Percentiles rank a stretch among this genome's conserved stretches.
These are phyloP conservation scores for Thalassiosira livingstoniorum DNA, from an alignment of 352 stramenopile genomes.

Conservation along the genomic window DNA sequence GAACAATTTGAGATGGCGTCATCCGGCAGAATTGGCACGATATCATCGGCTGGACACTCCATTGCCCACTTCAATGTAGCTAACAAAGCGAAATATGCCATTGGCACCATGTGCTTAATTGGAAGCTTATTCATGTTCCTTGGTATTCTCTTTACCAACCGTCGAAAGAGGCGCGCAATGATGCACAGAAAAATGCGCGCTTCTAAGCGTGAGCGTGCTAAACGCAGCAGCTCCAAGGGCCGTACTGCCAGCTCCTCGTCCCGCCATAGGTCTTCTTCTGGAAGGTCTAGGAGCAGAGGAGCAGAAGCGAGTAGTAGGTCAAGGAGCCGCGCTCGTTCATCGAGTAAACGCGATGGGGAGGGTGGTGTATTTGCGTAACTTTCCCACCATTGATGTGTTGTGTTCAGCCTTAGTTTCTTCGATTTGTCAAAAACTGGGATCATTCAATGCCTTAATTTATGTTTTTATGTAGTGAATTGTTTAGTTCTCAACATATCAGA, in stretches of 20 bases:
- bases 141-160: constrained; percentile 84
- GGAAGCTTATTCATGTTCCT: constrained; percentile 84
- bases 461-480: constrained; percentile 7
- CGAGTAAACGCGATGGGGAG: constrained; percentile 27
- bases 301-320: constrained; percentile 14
- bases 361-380: constrained; percentile 44
- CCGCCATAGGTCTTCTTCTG: constrained; percentile 6
- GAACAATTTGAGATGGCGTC: constrained; percentile 28
- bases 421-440: too few species aligned
- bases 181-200: constrained; percentile 81
- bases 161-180: constrained; percentile 74
- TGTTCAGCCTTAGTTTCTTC: neutral
- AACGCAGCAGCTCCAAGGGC: constrained; percentile 39
- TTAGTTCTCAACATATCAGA: neutral
- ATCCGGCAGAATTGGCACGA: constrained; percentile 19
- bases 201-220: constrained; percentile 26
- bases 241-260: constrained; percentile 11
- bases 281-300: constrained; percentile 5
- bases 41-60: constrained; percentile 12
- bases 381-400: neutral
- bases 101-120: constrained; percentile 73
- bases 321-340: constrained; percentile 23
- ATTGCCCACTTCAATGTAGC: constrained; percentile 60
- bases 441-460: too few species aligned
- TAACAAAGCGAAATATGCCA: constrained; percentile 81